Base-by-base conservation (phyloP, 164 flowering plant genomes). In the Platanus orientalis region DNA sequence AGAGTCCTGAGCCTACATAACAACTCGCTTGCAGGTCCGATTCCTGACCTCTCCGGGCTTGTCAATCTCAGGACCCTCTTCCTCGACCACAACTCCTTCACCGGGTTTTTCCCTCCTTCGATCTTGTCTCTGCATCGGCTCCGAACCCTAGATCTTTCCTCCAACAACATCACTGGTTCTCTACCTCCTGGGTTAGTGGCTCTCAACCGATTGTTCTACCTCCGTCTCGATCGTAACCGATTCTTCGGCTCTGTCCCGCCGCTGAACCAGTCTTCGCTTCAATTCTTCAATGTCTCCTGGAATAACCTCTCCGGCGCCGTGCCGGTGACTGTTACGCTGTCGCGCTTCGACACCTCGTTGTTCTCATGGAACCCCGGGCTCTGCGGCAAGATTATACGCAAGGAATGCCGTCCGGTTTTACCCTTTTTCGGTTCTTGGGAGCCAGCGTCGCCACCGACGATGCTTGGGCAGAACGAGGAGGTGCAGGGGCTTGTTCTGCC, bases 211-310 rank as follows among this genome's bases (percentile, higher is more conserved):
- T 59, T 89, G 29, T 64, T 64, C 75, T 80, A 60, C 34, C 87
- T 94, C 20, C 81, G 83, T 2, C 84, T 90, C 23, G 85, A 89
- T 0, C 64, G 32, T 20, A 93, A 93, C 73, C 74, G 68, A 48
- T 80, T 93, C 64, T 77, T 71, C 67, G 96, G 96, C 3, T 24
- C 83, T 4, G 40, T 93, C 34, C 98, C 98, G n/a, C 73, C 89
- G 0, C 44, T 93, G 9, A 90, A 89, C 72, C 96, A 87, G 66
- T 71, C 96, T 27, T 71, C 84, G 1, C 80, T 94, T 23, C 58
- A 54, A 16, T 60, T 70, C 36, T 86, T 94, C 77, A 89, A 88
- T 51, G 81, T 91, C 36, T 91, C 97, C 7, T 63, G 64, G 1
- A 94, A 91, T 53, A 71, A 73, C 58, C 80, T 94, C 62, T 26